These are phyloP conservation scores for Cudoniella acicularis DNA, from an alignment of 495 filamentous ascomycete species.

Conservation along the genomic window DNA sequence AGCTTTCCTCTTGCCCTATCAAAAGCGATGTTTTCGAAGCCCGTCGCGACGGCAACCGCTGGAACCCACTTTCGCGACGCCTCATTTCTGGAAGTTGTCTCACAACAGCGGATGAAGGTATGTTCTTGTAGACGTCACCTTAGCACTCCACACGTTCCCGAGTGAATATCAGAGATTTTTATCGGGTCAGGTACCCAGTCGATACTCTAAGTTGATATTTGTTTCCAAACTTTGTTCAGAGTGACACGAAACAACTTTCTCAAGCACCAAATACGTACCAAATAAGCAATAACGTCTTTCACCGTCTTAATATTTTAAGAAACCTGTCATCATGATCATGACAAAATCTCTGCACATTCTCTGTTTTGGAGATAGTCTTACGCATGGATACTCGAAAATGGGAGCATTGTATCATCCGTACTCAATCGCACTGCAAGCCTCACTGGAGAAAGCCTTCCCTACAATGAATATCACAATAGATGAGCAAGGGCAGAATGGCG, in stretches of 20 bases:
- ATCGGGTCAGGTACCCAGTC: too few species aligned
- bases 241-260: too few species aligned
- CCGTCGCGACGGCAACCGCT: conserved; percentile 1
- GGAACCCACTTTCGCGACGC: too few species aligned
- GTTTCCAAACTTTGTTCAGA: too few species aligned
- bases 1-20: neutral
- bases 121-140: too few species aligned
- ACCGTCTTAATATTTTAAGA: neutral
- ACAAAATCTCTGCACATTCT: conserved; percentile 41
- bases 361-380: conserved; percentile 65
- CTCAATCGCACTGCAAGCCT: conserved; percentile 22
- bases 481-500: conserved; percentile 46
- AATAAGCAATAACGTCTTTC: too few species aligned
- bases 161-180: too few species aligned
- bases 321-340: conserved; percentile 1
- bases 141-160: too few species aligned
- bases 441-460: conserved; percentile 15
- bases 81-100: too few species aligned
- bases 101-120: too few species aligned
- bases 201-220: too few species aligned
- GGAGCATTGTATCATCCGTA: conserved; percentile 52
- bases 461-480: conserved; percentile 24
- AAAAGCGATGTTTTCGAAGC: neutral
- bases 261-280: too few species aligned
- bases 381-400: conserved; percentile 45